Conservation (phyloP, 1,284 basidiomycete species). For the Pyrrhoderma noxium region DNA sequence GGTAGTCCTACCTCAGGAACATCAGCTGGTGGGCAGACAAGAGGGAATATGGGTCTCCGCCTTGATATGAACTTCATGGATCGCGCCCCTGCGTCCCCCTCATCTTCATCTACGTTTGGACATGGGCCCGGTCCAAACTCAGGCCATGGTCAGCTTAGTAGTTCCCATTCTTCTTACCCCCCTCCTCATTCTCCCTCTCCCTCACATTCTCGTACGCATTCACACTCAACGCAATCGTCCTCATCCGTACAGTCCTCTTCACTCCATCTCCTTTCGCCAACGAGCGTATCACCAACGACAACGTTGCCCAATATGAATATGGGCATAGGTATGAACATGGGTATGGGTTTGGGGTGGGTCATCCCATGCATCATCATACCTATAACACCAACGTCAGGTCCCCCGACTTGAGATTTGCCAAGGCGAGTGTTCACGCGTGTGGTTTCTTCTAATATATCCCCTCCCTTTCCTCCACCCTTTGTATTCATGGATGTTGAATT, state of each 20-base stretch:
- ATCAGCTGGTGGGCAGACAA: background rate
- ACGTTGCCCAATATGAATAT: too few species aligned
- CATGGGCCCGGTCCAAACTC: background rate
- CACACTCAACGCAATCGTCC: conserved; percentile 16
- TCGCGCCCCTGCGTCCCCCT: conserved; percentile 1
- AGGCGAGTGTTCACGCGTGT: too few species aligned
- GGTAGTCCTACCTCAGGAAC: too few species aligned
- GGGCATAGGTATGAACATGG: too few species aligned
- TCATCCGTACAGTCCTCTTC: conserved; percentile 4
- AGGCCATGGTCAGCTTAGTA: conserved; percentile 14
- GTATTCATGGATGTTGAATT: background rate
- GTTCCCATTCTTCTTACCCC: conserved; percentile 2
- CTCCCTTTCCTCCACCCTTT: too few species aligned
- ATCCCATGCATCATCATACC: too few species aligned
- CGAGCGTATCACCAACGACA: conserved; percentile 5
- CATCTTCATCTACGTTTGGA: background rate
- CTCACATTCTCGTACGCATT: conserved; percentile 14
- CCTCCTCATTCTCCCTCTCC: too few species aligned
- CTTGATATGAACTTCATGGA: conserved; percentile 19
- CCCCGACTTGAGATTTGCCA: too few species aligned
- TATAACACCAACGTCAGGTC: too few species aligned
- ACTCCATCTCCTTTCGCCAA: conserved; percentile 1
- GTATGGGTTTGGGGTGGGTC: too few species aligned
- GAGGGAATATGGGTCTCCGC: conserved; percentile 9
- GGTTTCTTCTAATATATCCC: too few species aligned